phyloP scores from a whole-genome alignment of 306 rosid species.

The Prunus fruticosa region DNA sequence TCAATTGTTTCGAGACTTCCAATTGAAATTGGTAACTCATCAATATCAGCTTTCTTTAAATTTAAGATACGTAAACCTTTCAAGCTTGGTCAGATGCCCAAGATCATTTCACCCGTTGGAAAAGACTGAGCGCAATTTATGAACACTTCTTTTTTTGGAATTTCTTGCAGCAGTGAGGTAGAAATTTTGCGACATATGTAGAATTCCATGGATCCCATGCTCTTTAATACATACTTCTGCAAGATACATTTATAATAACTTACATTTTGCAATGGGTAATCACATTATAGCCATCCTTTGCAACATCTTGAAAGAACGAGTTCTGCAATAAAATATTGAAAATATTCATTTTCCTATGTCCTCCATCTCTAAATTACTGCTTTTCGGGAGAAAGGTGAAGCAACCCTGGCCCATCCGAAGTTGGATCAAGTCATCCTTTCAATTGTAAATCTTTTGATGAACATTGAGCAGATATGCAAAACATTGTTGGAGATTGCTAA shows the following conservation, averaged over 20 bases:
- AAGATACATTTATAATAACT: neutral
- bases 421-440: neutral
- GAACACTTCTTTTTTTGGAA: neutral
- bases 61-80: constrained; percentile 5
- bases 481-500: constrained; percentile 19
- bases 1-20: neutral
- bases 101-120: neutral
- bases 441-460: neutral
- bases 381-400: neutral
- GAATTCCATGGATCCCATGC: neutral
- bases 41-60: neutral
- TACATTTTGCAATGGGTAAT: neutral
- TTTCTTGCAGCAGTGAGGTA: neutral
- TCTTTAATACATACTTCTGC: neutral
- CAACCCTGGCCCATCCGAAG: constrained; percentile 17
- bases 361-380: neutral
- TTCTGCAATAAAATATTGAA: neutral
- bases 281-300: neutral
- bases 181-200: neutral
- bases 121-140: neutral
- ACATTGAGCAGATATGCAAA: constrained; percentile 14
- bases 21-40: neutral
- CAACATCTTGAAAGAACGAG: neutral
- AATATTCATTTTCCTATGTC: constrained; percentile 15
- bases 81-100: neutral